Evolutionary conservation across 2,329 filamentous ascomycete species (phyloP).

Genomic region (Colletotrichum paranaense): DNA sequence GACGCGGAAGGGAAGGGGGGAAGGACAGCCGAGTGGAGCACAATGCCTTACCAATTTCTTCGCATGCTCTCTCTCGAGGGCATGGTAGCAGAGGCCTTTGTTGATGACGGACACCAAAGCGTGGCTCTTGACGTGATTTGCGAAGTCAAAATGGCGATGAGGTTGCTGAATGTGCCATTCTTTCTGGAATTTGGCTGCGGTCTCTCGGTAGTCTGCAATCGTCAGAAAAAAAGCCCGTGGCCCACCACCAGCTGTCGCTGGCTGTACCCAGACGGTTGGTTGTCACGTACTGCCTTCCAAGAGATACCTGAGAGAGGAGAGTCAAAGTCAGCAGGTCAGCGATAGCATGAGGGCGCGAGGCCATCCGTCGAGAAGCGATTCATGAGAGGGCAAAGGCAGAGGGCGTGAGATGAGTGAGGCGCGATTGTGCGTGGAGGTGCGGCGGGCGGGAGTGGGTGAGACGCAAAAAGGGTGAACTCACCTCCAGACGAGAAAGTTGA

Average conservation of each 20-base stretch:
- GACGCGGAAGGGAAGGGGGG: constrained; percentile 35
- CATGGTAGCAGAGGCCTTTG: constrained; percentile 71
- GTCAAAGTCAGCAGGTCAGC: constrained; percentile 28
- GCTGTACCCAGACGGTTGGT: constrained; percentile 24
- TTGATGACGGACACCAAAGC: constrained; percentile 73
- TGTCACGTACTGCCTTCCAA: constrained; percentile 70
- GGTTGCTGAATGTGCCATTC: constrained; percentile 74
- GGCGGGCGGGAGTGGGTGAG: constrained; percentile 33
- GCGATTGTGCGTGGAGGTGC: constrained; percentile 19
- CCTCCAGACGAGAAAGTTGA: constrained; percentile 80
- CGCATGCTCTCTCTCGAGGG: constrained; percentile 66
- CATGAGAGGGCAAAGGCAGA: neutral
- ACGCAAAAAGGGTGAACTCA: constrained; percentile 56
- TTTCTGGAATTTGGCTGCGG: constrained; percentile 75
- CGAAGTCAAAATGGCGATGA: constrained; percentile 72
- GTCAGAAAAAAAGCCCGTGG: constrained; percentile 25
- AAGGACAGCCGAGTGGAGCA: constrained; percentile 13
- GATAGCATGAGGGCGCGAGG: constrained; percentile 27
- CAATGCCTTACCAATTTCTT: constrained; percentile 58
- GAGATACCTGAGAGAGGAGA: constrained; percentile 59
- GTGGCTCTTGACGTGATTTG: constrained; percentile 73
- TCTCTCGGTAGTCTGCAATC: constrained; percentile 72
- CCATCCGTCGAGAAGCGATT: neutral
- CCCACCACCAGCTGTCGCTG: constrained; percentile 31
- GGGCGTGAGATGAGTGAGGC: constrained; percentile 21